Percentiles rank a stretch among this genome's conserved stretches.
Evolutionary conservation across 495 filamentous ascomycete genomes (phyloP).

Genomic region (Aspergillus leporis): DNA sequence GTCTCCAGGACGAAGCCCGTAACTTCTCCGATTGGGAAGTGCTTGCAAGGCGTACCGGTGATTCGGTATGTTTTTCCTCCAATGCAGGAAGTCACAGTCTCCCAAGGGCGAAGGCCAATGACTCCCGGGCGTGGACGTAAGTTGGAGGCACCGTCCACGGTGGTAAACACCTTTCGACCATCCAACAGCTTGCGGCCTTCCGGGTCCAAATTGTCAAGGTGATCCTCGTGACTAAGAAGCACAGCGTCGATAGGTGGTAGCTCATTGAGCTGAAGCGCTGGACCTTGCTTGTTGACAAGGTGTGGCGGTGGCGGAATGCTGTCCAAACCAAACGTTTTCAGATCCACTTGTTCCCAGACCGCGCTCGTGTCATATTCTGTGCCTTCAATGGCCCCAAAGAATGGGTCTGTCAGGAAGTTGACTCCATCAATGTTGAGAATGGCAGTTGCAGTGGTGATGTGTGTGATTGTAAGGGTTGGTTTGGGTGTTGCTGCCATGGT

Average conservation of each 20-base stretch:
- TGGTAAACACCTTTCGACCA: not conserved
- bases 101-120: constrained; percentile 35
- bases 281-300: constrained; percentile 5
- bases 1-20: constrained; percentile 49
- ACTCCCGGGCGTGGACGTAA: constrained; percentile 43
- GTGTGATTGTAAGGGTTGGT: constrained; percentile 22
- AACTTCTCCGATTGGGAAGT: constrained; percentile 50
- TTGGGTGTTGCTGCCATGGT: no score
- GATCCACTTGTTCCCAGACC: not conserved
- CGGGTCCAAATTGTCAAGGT: constrained; percentile 53
- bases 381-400: constrained; percentile 42
- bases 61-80: constrained; percentile 30
- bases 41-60: constrained; percentile 48
- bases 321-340: not conserved
- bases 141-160: constrained; percentile 26
- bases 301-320: not conserved
- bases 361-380: constrained; percentile 11
- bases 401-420: constrained; percentile 47
- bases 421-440: constrained; percentile 41
- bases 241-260: constrained; percentile 52
- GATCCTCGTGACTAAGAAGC: constrained; percentile 56
- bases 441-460: constrained; percentile 48
- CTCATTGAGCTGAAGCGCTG: constrained; percentile 35
- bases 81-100: constrained; percentile 26
- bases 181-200: constrained; percentile 28